Base-by-base conservation (phyloP, 169 alveolate genomes). In the Plasmodium reichenowi region DNA sequence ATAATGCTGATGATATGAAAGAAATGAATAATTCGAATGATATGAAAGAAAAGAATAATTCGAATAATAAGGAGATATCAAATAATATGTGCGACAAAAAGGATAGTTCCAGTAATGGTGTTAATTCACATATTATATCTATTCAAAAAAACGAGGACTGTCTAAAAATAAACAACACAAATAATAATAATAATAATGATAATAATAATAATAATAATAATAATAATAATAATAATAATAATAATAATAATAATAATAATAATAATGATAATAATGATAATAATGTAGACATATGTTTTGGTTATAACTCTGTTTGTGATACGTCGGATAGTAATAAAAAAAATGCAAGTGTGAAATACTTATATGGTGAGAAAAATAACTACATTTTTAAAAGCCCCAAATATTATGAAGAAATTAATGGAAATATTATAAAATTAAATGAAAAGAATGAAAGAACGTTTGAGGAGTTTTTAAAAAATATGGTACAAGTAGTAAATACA, bases 331-430 rank as follows among this genome's bases (percentile, higher is more conserved):
- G 47, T 38, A 38, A 38, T 38, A 38, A 38, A 38, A 38, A 38
- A 38, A 38, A 38, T 38, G 10, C 9, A 38, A 38, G 5, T 38
- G 9, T 38, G 54, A 20, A 15, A 62, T n/a, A 17, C 17, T 45
- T 38, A 29, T 67, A 80, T 59, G 50, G 17, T 66, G 72, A 80
- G 43, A 20, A 58, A 58, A 26, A 63, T n/a, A 29, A 54, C 22
- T 6, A 12, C n/a, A 12, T 62, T 43, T 45, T 75, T 59, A 12
- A 26, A 2, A 15, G 24, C 15, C 74, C 88, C 7, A 13, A 75
- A 75, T 62, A 62, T 47, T 75, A 59, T 52, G 54, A 75, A 4
- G 66, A 75, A 75, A 45, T 59, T 32, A 62, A 75, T 47, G 68
- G 52, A 38, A 70, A 63, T 47, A 59, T 86, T 1, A 72, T 47